Evolutionary conservation across 768 basidiomycete species (phyloP), one percentile per base, ranked within the genome.

Genomic region (Mycena polygramma): DNA sequence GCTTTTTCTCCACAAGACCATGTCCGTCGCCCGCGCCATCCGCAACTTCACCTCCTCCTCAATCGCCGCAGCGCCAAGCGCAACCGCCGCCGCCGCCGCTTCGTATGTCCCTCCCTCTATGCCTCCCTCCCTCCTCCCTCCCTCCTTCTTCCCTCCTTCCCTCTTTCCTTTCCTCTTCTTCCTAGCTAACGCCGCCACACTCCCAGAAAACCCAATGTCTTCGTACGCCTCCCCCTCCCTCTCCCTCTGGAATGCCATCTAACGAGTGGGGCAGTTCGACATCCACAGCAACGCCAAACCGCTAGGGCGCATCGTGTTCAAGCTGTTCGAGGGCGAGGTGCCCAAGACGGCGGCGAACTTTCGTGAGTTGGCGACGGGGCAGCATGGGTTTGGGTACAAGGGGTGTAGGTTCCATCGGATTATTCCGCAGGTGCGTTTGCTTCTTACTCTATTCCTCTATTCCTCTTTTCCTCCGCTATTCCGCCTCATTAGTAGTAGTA

Each of bases 311-410:
- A 89, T 98, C 78, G 83, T 88, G 66, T 96, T 98, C 90, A 91
- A 91, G 84, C 90, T 99, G 35, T 96, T 84, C 80, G 95, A 97
- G 83, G 85, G 89, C 7, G 86, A 88, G 57, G 92, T 93, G n/a
- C n/a, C n/a, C n/a, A n/a, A n/a, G n/a, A n/a, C n/a, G n/a, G n/a
- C n/a, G n/a, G n/a, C n/a, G n/a, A 17, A 94, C 94, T 99, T 98
- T 87, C 92, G 97, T 62, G 94, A 95, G 80, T 88, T 98, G 57
- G 91, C 91, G 64, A 95, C 93, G 15, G 92, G 94, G 53, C 75
- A 88, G 77, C 75, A 92, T 62, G 93, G 93, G 6, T 94, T 81
- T 67, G 92, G 94, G 54, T 98, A 97, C 83, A 57, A 79, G 58
- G 91, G 89, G 20, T 84, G 83, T 24, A 24, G 46, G 0, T 96